Evolutionary conservation across 2,329 filamentous ascomycete genomes (phyloP).

Genomic region (Pezicula carpinea): DNA sequence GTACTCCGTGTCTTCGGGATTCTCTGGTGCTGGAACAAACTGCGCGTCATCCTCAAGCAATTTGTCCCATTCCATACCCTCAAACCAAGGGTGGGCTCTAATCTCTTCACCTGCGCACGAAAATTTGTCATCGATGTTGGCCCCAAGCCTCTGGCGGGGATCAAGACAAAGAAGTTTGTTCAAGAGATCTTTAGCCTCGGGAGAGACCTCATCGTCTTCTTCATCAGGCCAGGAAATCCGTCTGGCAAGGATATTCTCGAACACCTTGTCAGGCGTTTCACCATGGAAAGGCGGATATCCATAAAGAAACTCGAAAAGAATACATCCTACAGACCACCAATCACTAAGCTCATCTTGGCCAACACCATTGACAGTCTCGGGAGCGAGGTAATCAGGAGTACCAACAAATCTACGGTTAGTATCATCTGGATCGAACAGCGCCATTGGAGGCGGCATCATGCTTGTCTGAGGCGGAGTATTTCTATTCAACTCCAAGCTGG

Average conservation of each 20-base stretch:
- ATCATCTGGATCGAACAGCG: constrained; percentile 92
- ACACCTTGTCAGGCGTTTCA: constrained; percentile 83
- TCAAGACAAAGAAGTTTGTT: constrained; percentile 86
- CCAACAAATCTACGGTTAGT: constrained; percentile 91
- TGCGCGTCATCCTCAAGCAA: constrained; percentile 93
- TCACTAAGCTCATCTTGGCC: constrained; percentile 97
- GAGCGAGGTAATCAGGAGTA: constrained; percentile 93
- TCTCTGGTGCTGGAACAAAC: constrained; percentile 87
- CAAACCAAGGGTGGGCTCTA: constrained; percentile 83
- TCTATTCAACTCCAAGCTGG: constrained; percentile 42
- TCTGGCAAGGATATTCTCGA: constrained; percentile 89
- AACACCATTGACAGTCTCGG: constrained; percentile 91
- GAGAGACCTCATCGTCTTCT: constrained; percentile 71
- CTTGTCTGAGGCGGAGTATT: constrained; percentile 58
- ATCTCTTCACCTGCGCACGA: constrained; percentile 87
- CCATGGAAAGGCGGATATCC: constrained; percentile 94
- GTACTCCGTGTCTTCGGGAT: constrained; percentile 96
- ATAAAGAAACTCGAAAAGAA: constrained; percentile 93
- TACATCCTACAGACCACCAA: constrained; percentile 99
- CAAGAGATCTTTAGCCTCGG: constrained; percentile 90
- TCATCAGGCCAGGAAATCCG: constrained; percentile 91
- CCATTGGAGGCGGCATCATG: constrained; percentile 89
- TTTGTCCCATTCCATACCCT: constrained; percentile 81
- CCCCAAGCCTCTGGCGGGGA: constrained; percentile 74
- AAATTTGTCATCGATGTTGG: constrained; percentile 80